Evolutionary conservation across 371 early-diverging fungal species (phyloP), one percentile per base, ranked within the genome.

Genomic region (Mortierella sp.): DNA sequence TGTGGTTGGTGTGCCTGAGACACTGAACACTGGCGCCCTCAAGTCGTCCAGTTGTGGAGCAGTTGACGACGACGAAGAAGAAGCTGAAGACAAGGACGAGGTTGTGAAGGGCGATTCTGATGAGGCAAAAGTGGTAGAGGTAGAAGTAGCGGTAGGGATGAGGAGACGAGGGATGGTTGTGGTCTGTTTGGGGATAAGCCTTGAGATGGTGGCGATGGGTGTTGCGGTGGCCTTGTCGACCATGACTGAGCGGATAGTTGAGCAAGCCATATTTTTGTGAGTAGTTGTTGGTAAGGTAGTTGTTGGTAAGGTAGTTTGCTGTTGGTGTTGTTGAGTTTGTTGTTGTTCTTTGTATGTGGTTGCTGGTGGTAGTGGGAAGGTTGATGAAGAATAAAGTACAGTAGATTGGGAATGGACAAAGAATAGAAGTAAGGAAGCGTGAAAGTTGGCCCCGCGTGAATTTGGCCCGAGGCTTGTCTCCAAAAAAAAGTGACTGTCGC

Each of bases 161-260:
- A 34, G n/a, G 67, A 22, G 71, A 34, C 58, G 37, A 50, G 44
- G 44, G 71, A 50, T 44, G 24, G 43, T 43, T 9, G 61, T 11
- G 45, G 45, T 52, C n/a, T 52, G 58, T 53, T 24, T 72, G 24
- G 77, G 37, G 34, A 79, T 14, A 13, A 66, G 24, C 14, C 79
- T 74, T 34, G 65, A 47, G 71, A 79, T 55, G 55, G 71, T 58
- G 4, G 80, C 71, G 52, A 74, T 74, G 43, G 79, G 71, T 1
- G 64, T 11, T 4, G 69, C 43, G 19, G 53, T 13, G 40, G 71
- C 69, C 72, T 67, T 75, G 68, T 74, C 80, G 65, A 75, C 69
- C 48, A 79, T 41, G 48, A 64, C 65, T 6, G 76, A 67, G 39
- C 80, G 80, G 58, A 79, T 52, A 0, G 80, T 64, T 75, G 80